Evolutionary conservation across 2,329 filamentous ascomycete species (phyloP).

Genomic region (Aspergillaceae sp.): DNA sequence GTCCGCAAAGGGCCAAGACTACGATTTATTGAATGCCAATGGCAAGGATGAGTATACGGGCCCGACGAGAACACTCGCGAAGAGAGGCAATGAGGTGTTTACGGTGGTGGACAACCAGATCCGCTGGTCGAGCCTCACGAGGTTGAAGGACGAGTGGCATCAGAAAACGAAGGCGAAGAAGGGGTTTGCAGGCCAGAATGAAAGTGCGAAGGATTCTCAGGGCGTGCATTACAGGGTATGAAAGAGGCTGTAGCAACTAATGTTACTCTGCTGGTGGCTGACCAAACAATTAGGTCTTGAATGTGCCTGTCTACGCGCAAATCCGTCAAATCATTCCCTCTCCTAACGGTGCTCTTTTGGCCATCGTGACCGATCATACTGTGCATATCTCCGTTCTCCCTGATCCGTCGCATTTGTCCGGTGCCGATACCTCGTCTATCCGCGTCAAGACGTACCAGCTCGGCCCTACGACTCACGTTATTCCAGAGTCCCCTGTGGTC

Average conservation of each 20-base stretch:
- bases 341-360: conserved; percentile 70
- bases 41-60: conserved; percentile 21
- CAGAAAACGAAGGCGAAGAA: conserved; percentile 29
- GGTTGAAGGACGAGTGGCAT: conserved; percentile 59
- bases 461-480: conserved; percentile 86
- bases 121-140: conserved; percentile 77
- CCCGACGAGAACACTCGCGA: conserved; percentile 59
- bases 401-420: conserved; percentile 65
- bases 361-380: conserved; percentile 78
- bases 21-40: conserved; percentile 18
- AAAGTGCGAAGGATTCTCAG: conserved; percentile 14
- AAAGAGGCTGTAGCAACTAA: background rate
- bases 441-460: conserved; percentile 81
- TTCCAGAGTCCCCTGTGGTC: conserved; percentile 70
- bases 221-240: conserved; percentile 22
- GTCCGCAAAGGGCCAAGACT: conserved; percentile 34
- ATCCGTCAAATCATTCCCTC: conserved; percentile 82
- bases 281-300: conserved; percentile 52
- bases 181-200: conserved; percentile 11
- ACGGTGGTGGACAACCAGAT: conserved; percentile 82
- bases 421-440: conserved; percentile 58
- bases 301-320: conserved; percentile 66
- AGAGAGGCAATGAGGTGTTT: conserved; percentile 78
- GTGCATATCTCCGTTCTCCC: conserved; percentile 82
- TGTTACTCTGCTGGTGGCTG: background rate